A percentile compares a stretch with the other conserved stretches of the same genome.
phyloP scores from a whole-genome alignment of 306 rosid species.

The Neltuma alba region DNA sequence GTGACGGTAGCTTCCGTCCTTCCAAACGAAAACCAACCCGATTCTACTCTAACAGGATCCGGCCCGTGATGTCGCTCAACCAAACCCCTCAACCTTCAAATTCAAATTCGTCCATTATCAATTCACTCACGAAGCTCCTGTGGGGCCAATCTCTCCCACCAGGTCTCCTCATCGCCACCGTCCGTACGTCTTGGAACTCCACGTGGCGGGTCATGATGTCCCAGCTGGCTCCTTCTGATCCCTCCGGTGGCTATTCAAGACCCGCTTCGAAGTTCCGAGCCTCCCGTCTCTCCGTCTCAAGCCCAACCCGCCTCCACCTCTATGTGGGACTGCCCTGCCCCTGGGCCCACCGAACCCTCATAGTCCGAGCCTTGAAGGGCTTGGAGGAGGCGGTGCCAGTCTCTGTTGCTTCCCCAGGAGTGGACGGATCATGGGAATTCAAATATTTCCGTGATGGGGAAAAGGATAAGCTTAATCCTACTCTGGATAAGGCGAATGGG shows the following conservation, averaged over 20 bases:
- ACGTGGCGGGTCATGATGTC: slow-evolving; percentile 92
- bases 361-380: slow-evolving; percentile 85
- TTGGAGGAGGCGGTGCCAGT: slow-evolving; percentile 70
- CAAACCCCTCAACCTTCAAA: slow-evolving; percentile 40
- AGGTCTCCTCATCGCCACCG: slow-evolving; percentile 74
- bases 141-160: slow-evolving; percentile 95
- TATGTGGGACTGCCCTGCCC: slow-evolving; percentile 92
- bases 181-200: slow-evolving; percentile 80
- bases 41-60: slow-evolving; percentile 15
- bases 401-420: slow-evolving; percentile 73
- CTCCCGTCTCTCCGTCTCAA: slow-evolving; percentile 32
- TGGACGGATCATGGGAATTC: slow-evolving; percentile 89
- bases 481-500: slow-evolving; percentile 66
- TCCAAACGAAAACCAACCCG: slow-evolving; percentile 18
- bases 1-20: slow-evolving; percentile 8
- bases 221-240: slow-evolving; percentile 92
- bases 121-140: slow-evolving; percentile 67
- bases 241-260: slow-evolving; percentile 69
- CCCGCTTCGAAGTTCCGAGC: slow-evolving; percentile 76
- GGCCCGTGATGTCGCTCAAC: slow-evolving; percentile 55
- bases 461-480: slow-evolving; percentile 40
- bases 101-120: slow-evolving; percentile 49
- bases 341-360: slow-evolving; percentile 94
- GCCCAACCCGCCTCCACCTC: slow-evolving; percentile 54
- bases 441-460: slow-evolving; percentile 12